Evolutionary conservation across 225 moss, liverwort and hornwort species (phyloP).

Genomic region (Pleurozium schreberi): DNA sequence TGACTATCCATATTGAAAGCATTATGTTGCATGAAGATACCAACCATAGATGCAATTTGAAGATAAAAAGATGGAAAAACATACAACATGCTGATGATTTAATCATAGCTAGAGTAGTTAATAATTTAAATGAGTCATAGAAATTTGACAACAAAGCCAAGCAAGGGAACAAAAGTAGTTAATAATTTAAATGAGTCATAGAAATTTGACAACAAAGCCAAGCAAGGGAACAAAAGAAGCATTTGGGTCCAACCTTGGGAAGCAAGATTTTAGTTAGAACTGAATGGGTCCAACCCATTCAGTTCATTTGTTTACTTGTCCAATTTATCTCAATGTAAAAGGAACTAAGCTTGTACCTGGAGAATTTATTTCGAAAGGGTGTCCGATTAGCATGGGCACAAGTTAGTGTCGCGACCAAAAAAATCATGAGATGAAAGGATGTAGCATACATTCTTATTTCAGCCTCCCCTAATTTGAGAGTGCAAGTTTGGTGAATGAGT

Average conservation of each 20-base stretch:
- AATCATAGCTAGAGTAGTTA: neutral
- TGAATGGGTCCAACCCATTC: too few relatives aligned
- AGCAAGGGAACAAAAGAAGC: neutral
- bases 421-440: neutral
- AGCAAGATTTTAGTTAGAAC: too few relatives aligned
- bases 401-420: too few relatives aligned
- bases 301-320: neutral
- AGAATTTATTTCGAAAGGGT: neutral
- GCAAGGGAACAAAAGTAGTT: neutral
- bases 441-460: neutral
- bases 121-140: neutral
- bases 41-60: neutral
- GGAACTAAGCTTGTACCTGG: neutral
- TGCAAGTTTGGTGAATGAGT: neutral
- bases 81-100: neutral
- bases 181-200: neutral
- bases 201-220: neutral
- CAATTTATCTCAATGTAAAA: neutral
- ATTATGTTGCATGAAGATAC: neutral
- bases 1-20: accelerated
- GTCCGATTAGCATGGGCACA: neutral
- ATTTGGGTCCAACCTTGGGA: neutral
- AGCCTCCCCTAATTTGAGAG: neutral
- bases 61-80: neutral
- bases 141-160: neutral